Evolutionary conservation across 129 eudicot genomes (phyloP).

Genomic region (Smallanthus sonchifolius): DNA sequence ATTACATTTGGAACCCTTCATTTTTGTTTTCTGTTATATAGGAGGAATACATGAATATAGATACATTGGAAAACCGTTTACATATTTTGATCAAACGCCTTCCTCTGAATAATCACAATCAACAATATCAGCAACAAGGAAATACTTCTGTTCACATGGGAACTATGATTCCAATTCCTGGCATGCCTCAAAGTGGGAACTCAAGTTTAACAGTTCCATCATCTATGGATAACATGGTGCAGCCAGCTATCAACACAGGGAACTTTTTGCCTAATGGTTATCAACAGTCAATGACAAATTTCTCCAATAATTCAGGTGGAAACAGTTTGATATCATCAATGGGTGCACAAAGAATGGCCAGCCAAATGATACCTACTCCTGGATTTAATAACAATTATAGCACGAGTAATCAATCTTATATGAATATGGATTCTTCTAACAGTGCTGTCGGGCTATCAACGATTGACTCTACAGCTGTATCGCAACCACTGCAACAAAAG

Average conservation of each 20-base stretch:
- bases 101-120: constrained; percentile 43
- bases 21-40: constrained; percentile 29
- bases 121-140: constrained; percentile 55
- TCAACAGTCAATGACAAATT: constrained; percentile 60
- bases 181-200: constrained; percentile 71
- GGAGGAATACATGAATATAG: constrained; percentile 80
- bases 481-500: constrained; percentile 67
- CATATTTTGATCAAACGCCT: constrained; percentile 46
- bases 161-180: constrained; percentile 93
- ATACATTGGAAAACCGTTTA: constrained; percentile 70
- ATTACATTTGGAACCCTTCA: not conserved
- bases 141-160: constrained; percentile 58
- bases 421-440: constrained; percentile 52
- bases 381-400: constrained; percentile 48
- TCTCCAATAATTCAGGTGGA: constrained; percentile 46
- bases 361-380: constrained; percentile 99
- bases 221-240: constrained; percentile 44
- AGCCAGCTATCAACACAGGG: constrained; percentile 42
- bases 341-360: constrained; percentile 65
- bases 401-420: constrained; percentile 39
- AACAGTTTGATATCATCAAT: constrained; percentile 49
- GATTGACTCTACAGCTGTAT: constrained; percentile 46
- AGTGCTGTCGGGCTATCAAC: constrained; percentile 24
- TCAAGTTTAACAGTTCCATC: constrained; percentile 48
- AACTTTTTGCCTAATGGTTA: constrained; percentile 44